Evolutionary conservation across 1,284 basidiomycete species (phyloP).

Genomic region (Ustilago tritici): DNA sequence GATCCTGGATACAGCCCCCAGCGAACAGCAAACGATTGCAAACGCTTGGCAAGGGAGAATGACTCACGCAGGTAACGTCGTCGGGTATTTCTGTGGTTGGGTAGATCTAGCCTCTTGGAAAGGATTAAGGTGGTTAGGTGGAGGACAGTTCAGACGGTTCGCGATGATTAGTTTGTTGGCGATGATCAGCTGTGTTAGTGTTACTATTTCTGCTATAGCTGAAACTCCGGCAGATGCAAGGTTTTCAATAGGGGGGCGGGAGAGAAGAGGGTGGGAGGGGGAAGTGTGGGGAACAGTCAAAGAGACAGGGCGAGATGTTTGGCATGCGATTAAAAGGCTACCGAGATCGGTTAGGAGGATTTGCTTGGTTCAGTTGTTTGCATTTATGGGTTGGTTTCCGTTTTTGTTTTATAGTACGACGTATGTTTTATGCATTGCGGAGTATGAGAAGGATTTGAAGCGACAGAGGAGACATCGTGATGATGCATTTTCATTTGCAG

Average conservation of each 20-base stretch:
- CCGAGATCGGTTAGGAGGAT: constrained; percentile 72
- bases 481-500: background rate
- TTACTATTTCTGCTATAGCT: constrained; percentile 84
- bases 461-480: constrained; percentile 51
- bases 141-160: constrained; percentile 94
- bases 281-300: constrained; percentile 7
- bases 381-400: constrained; percentile 83
- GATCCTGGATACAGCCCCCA: constrained; percentile 86
- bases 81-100: constrained; percentile 76
- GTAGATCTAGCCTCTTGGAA: constrained; percentile 82
- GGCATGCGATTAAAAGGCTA: constrained; percentile 52
- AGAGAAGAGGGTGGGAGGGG: background rate
- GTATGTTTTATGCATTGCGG: constrained; percentile 89
- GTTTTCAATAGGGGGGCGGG: background rate
- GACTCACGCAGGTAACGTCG: constrained; percentile 62
- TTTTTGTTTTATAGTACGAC: constrained; percentile 76
- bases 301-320: constrained; percentile 46
- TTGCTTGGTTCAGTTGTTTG: constrained; percentile 84
- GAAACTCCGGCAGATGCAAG: constrained; percentile 24
- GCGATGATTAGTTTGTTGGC: constrained; percentile 86
- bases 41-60: constrained; percentile 96
- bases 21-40: constrained; percentile 85
- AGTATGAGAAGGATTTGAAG: constrained; percentile 77
- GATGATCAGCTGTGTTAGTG: constrained; percentile 83
- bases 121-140: constrained; percentile 83